Evolutionary conservation across 805 yeast genomes (phyloP).

Genomic region (Yamadazyma endophytica): DNA sequence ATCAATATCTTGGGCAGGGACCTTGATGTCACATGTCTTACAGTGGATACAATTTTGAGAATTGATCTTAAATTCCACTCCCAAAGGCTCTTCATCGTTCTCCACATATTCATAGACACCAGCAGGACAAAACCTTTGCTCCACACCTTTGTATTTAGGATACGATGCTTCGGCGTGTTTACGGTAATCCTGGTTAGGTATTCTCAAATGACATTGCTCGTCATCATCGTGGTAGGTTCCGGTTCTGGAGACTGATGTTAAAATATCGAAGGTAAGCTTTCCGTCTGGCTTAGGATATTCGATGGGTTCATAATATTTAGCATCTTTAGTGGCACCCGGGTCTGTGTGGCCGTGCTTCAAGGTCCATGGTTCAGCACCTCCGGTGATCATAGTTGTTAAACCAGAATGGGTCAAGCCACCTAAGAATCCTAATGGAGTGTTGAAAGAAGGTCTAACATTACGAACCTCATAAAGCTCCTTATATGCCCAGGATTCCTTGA

Average conservation of each 20-base stretch:
- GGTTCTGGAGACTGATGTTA: slow-evolving; percentile 93
- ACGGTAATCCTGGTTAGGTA: slow-evolving; percentile 54
- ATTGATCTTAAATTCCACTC: slow-evolving; percentile 87
- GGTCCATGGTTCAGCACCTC: slow-evolving; percentile 88
- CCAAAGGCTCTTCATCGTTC: slow-evolving; percentile 52
- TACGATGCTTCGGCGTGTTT: slow-evolving; percentile 66
- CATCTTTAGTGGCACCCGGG: slow-evolving; percentile 65
- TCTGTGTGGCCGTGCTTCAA: slow-evolving; percentile 68
- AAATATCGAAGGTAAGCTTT: slow-evolving; percentile 81
- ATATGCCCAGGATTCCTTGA: slow-evolving; percentile 78
- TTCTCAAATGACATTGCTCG: slow-evolving; percentile 81
- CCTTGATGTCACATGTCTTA: slow-evolving; percentile 97
- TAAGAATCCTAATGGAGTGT: slow-evolving; percentile 63
- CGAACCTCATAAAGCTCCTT: slow-evolving; percentile 82
- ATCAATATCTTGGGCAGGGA: slow-evolving; percentile 87
- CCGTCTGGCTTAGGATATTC: slow-evolving; percentile 96
- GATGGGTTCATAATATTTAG: slow-evolving; percentile 63
- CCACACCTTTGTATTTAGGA: slow-evolving; percentile 82
- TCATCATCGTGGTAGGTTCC: slow-evolving; percentile 96
- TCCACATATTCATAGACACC: slow-evolving; percentile 94
- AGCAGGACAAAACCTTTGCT: slow-evolving; percentile 93
- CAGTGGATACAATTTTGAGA: slow-evolving; percentile 98
- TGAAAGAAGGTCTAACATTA: slow-evolving; percentile 90
- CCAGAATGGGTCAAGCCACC: slow-evolving; percentile 89
- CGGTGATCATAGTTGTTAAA: slow-evolving; percentile 68